A percentile compares a stretch with the other conserved stretches of the same genome.
phyloP scores from a whole-genome alignment of 305 asterid species.

The Nicotiana rustica region DNA sequence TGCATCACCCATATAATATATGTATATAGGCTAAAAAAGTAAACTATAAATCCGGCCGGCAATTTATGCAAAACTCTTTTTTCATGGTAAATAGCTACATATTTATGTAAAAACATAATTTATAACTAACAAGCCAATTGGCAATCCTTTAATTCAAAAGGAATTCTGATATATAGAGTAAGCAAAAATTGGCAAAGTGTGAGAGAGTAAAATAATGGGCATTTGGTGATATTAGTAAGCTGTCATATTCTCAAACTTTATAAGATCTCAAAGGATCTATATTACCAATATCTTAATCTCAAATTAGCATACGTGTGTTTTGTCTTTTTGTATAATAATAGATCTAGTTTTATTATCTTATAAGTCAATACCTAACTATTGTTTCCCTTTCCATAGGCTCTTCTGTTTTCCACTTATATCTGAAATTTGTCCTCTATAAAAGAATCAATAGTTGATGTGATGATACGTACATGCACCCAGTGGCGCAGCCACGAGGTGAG shows the following conservation, averaged over 20 bases:
- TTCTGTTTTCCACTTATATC: conserved; percentile 35
- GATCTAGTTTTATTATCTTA: conserved; percentile 15
- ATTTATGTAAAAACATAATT: no score
- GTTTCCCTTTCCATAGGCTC: conserved; percentile 15
- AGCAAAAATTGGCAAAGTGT: background rate
- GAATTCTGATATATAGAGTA: background rate
- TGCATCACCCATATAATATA: no score
- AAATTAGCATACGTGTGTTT: conserved; percentile 17
- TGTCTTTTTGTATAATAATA: conserved; percentile 33
- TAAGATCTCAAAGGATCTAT: conserved; percentile 33
- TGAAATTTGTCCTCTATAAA: conserved; percentile 30
- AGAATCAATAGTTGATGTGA: background rate
- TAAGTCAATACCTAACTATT: conserved; percentile 40
- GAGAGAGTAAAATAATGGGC: background rate
- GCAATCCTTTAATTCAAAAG: background rate
- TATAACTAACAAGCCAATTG: background rate
- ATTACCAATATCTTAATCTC: conserved; percentile 32
- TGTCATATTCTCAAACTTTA: conserved; percentile 36
- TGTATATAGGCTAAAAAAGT: no score
- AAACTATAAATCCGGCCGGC: no score
- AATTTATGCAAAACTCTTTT: no score
- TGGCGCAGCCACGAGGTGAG: no score
- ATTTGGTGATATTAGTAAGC: conserved; percentile 19
- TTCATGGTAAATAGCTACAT: no score
- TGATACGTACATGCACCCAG: background rate